A percentile compares a stretch with the other conserved stretches of the same genome.
Evolutionary conservation across 495 filamentous ascomycete genomes (phyloP).

Genomic region (Aspergillus carlsbadensis): DNA sequence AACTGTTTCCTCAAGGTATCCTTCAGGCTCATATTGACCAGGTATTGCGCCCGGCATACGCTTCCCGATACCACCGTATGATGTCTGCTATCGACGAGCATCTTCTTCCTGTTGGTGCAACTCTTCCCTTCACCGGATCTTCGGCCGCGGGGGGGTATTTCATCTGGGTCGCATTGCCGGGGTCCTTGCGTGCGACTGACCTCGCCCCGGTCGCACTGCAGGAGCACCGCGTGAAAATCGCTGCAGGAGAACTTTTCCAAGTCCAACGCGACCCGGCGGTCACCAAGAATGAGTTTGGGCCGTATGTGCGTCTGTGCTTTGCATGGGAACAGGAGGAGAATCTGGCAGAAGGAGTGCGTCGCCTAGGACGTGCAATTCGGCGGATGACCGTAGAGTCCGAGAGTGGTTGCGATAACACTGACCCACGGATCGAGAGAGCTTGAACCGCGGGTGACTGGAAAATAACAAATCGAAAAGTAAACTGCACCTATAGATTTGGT

Average conservation of each 20-base stretch:
- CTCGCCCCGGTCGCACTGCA: slow-evolving; percentile 45
- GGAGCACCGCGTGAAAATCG: slow-evolving; percentile 59
- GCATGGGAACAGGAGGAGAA: slow-evolving; percentile 70
- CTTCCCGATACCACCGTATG: slow-evolving; percentile 53
- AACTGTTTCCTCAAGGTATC: slow-evolving; percentile 53
- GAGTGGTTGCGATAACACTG: slow-evolving; percentile 1
- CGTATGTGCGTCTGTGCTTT: slow-evolving; percentile 66
- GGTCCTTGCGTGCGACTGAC: slow-evolving; percentile 45
- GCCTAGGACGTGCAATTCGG: slow-evolving; percentile 15
- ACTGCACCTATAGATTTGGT: not conserved
- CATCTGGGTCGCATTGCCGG: slow-evolving; percentile 69
- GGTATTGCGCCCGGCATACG: slow-evolving; percentile 53
- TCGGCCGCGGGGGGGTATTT: slow-evolving; percentile 69
- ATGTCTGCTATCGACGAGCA: slow-evolving; percentile 52
- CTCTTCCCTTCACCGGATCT: slow-evolving; percentile 34
- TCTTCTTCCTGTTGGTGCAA: slow-evolving; percentile 60
- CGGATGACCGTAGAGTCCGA: not conserved
- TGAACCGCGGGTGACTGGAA: not conserved
- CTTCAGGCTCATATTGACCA: slow-evolving; percentile 51
- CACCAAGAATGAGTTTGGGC: slow-evolving; percentile 46
- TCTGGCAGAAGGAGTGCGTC: slow-evolving; percentile 63
- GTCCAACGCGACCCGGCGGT: slow-evolving; percentile 54
- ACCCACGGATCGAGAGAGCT: not conserved
- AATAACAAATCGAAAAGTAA: not conserved
- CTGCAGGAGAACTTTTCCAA: slow-evolving; percentile 64